Percentiles rank a stretch among this genome's conserved stretches.
phyloP scores from a whole-genome alignment of 495 filamentous ascomycete species.

The Lasiosphaeria ovina region DNA sequence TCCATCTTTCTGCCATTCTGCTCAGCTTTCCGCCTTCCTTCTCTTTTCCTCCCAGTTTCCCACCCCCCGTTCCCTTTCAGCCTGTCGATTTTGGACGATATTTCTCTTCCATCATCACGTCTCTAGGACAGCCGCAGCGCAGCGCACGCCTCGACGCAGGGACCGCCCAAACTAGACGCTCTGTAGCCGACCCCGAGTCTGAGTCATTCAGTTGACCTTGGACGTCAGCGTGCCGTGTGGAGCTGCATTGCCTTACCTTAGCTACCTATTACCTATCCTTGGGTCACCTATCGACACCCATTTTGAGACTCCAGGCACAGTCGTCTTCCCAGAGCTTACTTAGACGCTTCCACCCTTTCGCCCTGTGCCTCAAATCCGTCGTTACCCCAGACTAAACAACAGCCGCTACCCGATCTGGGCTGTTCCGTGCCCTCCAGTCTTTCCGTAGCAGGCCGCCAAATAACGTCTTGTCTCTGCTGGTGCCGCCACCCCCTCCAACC shows the following conservation, averaged over 20 bases:
- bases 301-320: constrained; percentile 13
- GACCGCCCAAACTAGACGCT: constrained; percentile 4
- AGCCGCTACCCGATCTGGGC: constrained; percentile 6
- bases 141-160: not conserved
- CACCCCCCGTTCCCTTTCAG: not conserved
- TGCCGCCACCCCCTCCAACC: too few relatives aligned
- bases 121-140: too few relatives aligned
- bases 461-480: too few relatives aligned
- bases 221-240: constrained; percentile 36
- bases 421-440: not conserved
- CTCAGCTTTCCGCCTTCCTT: constrained; percentile 13
- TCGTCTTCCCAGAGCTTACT: constrained; percentile 10
- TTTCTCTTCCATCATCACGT: not conserved
- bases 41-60: constrained; percentile 3
- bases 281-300: not conserved
- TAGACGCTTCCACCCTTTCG: not conserved
- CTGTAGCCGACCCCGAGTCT: constrained; percentile 29
- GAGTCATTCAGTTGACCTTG: constrained; percentile 42
- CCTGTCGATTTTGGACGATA: constrained; percentile 4
- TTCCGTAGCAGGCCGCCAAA: constrained; percentile 1
- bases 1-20: constrained; percentile 1
- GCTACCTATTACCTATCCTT: not conserved
- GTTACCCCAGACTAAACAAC: constrained; percentile 18
- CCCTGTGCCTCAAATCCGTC: constrained; percentile 8
- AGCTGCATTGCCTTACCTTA: constrained; percentile 12